Evolutionary conservation across 768 basidiomycete species (phyloP).

Genomic region (Kwoniella botswanensis): DNA sequence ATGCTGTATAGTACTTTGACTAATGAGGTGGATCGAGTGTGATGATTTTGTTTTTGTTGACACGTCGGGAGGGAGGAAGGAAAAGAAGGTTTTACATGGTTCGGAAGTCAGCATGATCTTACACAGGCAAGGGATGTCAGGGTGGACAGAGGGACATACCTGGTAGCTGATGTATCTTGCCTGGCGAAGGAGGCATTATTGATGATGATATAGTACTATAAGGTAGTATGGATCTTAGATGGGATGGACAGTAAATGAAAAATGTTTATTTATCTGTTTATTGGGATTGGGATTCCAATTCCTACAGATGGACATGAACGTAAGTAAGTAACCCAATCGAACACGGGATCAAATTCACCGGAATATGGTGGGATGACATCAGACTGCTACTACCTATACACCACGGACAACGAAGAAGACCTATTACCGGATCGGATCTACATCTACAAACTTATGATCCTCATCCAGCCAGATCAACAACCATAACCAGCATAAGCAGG

Average conservation of each 20-base stretch:
- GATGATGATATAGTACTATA: background rate
- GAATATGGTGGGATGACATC: background rate
- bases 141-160: conserved; percentile 27
- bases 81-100: background rate
- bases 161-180: conserved; percentile 48
- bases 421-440: background rate
- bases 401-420: background rate
- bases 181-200: conserved; percentile 48
- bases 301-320: no score
- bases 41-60: conserved; percentile 11
- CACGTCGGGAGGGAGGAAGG: conserved; percentile 2
- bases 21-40: conserved; percentile 9
- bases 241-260: background rate
- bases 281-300: background rate
- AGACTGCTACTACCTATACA: background rate
- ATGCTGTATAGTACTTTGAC: conserved; percentile 53
- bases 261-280: background rate
- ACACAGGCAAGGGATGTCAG: background rate
- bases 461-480: background rate
- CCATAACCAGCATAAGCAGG: background rate
- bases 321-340: conserved; percentile 8
- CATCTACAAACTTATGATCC: background rate
- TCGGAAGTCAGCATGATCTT: background rate
- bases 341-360: conserved; percentile 6
- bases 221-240: background rate